Base-by-base conservation (phyloP, 2,329 filamentous ascomycete genomes). In the Onygena corvina region DNA sequence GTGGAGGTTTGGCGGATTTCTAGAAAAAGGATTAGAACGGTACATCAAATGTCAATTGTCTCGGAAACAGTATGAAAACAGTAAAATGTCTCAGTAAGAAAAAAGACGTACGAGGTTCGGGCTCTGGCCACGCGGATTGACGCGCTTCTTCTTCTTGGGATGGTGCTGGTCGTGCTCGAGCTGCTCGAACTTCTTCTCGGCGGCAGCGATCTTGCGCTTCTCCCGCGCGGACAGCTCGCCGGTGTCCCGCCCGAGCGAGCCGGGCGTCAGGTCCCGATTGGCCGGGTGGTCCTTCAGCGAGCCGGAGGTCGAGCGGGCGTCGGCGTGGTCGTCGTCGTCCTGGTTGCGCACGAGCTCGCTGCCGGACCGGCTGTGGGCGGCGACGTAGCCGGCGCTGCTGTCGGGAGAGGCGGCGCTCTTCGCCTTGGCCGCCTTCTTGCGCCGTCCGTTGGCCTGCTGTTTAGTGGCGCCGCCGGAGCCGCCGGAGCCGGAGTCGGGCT, bases 221-320 rank as follows among this genome's bases (percentile, higher is more conserved):
- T 82, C 79, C 3, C 79, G 72, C 53, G 76, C 77, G 1, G 79
- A 81, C 53, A 81, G 67, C 53, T 78, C 77, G 1, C 70, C 61
- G 8, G 70, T 65, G 46, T 66, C 52, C 3, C 62, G 56, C 23
- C 69, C 61, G 35, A 72, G 56, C 8, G 70, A 70, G 45, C 73
- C 75, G 1, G 79, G 79, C 4, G 77, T 81, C 42, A 79, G 72
- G 58, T 81, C 79, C 34, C 78, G 76, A 61, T 79, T 81, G 46
- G 66, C 72, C 2, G 73, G 73, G 38, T 75, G 77, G 52, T 71
- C 70, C 45, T 72, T 75, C 18, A 69, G 71, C 18, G 78, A 80
- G 11, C 73, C 76, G 18, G 75, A 76, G 0, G 71, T 72, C 12
- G 79, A 81, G 46, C 74, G 71, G 50, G 68, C 73, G 50, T 80